Conservation (phyloP, 352 stramenopile genomes). For the Globisporangium camurandrum region DNA sequence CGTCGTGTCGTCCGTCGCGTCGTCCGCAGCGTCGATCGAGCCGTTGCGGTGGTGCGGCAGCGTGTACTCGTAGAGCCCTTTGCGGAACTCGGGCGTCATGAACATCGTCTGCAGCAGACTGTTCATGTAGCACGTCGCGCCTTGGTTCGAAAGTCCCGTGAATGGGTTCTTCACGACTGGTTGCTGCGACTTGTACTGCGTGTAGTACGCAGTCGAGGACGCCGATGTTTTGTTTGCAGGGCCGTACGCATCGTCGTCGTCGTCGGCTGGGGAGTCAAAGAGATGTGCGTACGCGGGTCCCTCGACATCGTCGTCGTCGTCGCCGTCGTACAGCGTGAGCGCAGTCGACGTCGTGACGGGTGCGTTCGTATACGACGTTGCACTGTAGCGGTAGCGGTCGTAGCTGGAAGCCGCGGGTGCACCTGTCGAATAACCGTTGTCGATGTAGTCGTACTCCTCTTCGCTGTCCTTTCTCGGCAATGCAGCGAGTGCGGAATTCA, state of each 20-base stretch:
- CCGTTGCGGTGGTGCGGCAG: constrained; percentile 12
- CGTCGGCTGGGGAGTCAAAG: constrained; percentile 36
- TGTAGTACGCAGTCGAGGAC: constrained; percentile 8
- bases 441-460: constrained; percentile 10
- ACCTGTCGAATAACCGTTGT: constrained; percentile 10
- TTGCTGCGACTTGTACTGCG: neutral
- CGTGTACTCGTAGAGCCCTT: constrained; percentile 71
- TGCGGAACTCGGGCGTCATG: constrained; percentile 84
- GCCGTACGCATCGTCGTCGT: constrained; percentile 5
- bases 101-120: constrained; percentile 89
- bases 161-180: constrained; percentile 31
- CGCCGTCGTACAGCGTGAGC: constrained; percentile 35
- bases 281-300: constrained; percentile 32
- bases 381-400: constrained; percentile 14
- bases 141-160: constrained; percentile 85
- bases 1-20: constrained; percentile 19
- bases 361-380: constrained; percentile 1
- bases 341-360: constrained; percentile 36
- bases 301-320: constrained; percentile 16
- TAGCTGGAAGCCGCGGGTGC: constrained; percentile 13
- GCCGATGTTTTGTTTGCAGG: constrained; percentile 12
- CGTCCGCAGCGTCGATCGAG: constrained; percentile 17
- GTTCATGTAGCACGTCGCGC: constrained; percentile 94
- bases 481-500: constrained; percentile 24
- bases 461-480: constrained; percentile 16